phyloP scores from a whole-genome alignment of 805 yeast genomes.

The Candida qinlingensis region DNA sequence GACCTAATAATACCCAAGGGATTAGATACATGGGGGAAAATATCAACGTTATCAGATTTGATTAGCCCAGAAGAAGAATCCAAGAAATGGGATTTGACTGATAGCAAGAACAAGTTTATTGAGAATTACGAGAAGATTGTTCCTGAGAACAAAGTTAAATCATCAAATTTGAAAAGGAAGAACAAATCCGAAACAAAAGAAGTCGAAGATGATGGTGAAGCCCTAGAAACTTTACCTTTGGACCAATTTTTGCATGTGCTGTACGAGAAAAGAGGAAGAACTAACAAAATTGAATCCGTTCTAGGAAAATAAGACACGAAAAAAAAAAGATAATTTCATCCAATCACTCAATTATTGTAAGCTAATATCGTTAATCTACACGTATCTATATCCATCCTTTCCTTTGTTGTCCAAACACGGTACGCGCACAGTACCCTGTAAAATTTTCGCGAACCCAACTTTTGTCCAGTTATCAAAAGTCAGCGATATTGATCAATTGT shows the following conservation, averaged over 20 bases:
- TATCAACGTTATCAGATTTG: conserved; percentile 32
- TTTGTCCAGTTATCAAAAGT: too few relatives aligned
- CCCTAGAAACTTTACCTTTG: not conserved
- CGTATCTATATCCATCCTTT: too few relatives aligned
- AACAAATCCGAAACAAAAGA: not conserved
- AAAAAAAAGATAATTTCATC: not conserved
- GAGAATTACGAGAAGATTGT: conserved; percentile 17
- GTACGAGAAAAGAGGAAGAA: conserved; percentile 3
- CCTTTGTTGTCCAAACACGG: not conserved
- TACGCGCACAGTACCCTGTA: not conserved
- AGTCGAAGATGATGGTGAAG: not conserved
- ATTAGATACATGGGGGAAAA: conserved; percentile 49
- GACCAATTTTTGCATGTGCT: conserved; percentile 1
- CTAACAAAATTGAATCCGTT: conserved; percentile 1
- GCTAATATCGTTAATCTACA: too few relatives aligned
- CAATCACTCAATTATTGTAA: too few relatives aligned
- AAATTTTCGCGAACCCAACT: too few relatives aligned
- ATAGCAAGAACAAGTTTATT: conserved; percentile 13
- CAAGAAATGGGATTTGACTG: conserved; percentile 25
- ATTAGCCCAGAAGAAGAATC: conserved; percentile 25
- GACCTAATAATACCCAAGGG: conserved; percentile 40
- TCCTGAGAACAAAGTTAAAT: not conserved
- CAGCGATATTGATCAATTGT: too few relatives aligned
- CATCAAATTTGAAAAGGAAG: not conserved
- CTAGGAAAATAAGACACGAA: not conserved